Evolutionary conservation across 352 stramenopile genomes (phyloP), one percentile per base, ranked within the genome.

Genomic region (Blastocystis sp.): DNA sequence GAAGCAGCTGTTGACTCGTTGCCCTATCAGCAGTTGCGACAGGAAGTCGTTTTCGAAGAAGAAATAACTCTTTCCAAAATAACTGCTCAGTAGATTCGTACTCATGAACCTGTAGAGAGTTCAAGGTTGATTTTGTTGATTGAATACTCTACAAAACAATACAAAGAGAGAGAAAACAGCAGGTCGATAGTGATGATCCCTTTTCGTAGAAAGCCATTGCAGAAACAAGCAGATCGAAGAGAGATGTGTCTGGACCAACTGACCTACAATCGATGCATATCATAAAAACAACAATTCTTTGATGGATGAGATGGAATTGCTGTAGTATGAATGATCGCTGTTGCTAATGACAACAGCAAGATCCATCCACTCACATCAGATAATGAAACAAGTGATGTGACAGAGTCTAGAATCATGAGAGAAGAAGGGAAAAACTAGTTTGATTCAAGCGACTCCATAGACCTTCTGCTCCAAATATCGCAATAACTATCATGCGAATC

Each of bases 401-500:
- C 18, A 37, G 0, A 9, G 5, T 23, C 20, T 54, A 13, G 8
- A 8, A 56, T 23, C 50, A 26, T 45, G 29, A 77, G 23, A 34
- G 23, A 15, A 15, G 20, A 56, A 18, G 0, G 23, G 5, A 77
- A 59, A 59, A n/a, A 59, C 66, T 37, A 7, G 26, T 6, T n/a
- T 59, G 34, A n/a, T 45, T 37, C 7, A 77, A 23, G 23, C 20
- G 15, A 34, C 66, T 47, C 66, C 66, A 77, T 8, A 45, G 34
- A 53, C 56, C 66, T 0, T 39, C 29, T 23, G 66, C 66, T 20
- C 66, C 39, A 23, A 77, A 39, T 0, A 77, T 47, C 4, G 34
- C 66, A 77, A 77, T 77, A 5, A 55, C n/a, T 45, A 77, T 20
- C 66, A 77, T 77, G 43, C 66, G 66, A 55, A 55, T 55, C 8